These are phyloP conservation scores for Neohortaea acidophila DNA, from an alignment of 495 filamentous ascomycete genomes.

Conservation along the genomic window DNA sequence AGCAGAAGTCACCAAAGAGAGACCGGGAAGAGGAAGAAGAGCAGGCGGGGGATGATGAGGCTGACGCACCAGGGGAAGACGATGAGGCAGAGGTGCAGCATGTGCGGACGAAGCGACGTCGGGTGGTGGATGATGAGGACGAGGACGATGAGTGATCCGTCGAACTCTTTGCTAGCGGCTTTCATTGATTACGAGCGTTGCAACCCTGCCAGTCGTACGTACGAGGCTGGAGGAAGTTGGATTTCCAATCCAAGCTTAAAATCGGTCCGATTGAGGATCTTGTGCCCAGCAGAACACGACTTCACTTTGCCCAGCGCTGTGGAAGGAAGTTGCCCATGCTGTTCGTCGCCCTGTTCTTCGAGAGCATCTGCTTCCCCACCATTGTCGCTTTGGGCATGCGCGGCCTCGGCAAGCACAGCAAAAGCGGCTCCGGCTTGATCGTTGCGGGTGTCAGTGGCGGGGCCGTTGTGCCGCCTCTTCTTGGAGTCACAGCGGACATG, in stretches of 20 bases:
- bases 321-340: constrained; percentile 49
- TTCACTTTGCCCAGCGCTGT: no score
- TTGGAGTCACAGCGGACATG: constrained; percentile 40
- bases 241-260: constrained; percentile 27
- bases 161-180: no score
- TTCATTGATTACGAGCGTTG: no score
- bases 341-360: constrained; percentile 52
- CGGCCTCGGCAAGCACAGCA: constrained; percentile 55
- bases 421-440: constrained; percentile 49
- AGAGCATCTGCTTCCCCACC: constrained; percentile 50
- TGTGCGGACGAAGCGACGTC: constrained; percentile 17
- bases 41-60: constrained; percentile 16
- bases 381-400: constrained; percentile 54
- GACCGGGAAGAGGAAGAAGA: constrained; percentile 5
- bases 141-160: constrained; percentile 27
- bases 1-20: constrained; percentile 10
- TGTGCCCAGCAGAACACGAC: no score
- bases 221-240: no score
- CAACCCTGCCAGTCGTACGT: no score
- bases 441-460: constrained; percentile 53
- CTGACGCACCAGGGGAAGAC: constrained; percentile 16
- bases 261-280: constrained; percentile 25
- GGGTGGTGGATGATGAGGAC: constrained; percentile 26
- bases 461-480: constrained; percentile 51
- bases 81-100: constrained; percentile 20